Evolutionary conservation across 352 stramenopile genomes (phyloP), one percentile per base, ranked within the genome.

Genomic region (Plasmopara viticola): DNA sequence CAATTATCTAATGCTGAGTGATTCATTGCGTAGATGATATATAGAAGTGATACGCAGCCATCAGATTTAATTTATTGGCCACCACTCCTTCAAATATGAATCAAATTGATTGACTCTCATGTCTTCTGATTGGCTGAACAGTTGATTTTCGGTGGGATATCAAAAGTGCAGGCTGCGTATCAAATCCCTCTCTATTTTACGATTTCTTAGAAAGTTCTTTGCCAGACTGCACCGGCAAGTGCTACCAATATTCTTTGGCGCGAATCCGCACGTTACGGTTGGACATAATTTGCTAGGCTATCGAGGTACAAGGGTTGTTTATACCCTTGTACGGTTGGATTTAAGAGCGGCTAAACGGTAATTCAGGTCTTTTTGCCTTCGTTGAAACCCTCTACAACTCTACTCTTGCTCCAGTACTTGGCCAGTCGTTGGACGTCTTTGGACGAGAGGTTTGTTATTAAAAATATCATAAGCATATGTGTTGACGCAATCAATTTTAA

Each of bases 381-480:
- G 20, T 25, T 25, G 81, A 74, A 17, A 85, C 65, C 1, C 47
- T 78, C 15, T 66, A 70, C 34, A 73, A 86, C 42, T 80, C 90
- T 43, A 69, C 88, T 48, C 39, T 89, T 40, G 83, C 82, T 28
- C 74, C 82, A 15, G 73, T 87, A 31, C 65, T 92, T 4, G 82
- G 82, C 0, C 79, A 87, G 53, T 73, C 73, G 12, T 92, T 78
- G 0, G 82, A 92, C 53, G 52, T 70, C 5, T 85, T 86, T 57
- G 82, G 82, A 20, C 75, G 82, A 44, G 90, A 90, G 77, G 81
- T 92, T 51, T 28, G 46, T 12, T 39, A 30, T 14, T 25, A 25
- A 25, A 3, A 25, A 25, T 25, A 3, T 25, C 20, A 25, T 25
- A 3, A 25, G 20, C 20, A 25, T 25, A 25, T 25, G 1, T 25